Evolutionary conservation across 805 yeast genomes (phyloP).

Genomic region (Cyberlindnera sargentensis): DNA sequence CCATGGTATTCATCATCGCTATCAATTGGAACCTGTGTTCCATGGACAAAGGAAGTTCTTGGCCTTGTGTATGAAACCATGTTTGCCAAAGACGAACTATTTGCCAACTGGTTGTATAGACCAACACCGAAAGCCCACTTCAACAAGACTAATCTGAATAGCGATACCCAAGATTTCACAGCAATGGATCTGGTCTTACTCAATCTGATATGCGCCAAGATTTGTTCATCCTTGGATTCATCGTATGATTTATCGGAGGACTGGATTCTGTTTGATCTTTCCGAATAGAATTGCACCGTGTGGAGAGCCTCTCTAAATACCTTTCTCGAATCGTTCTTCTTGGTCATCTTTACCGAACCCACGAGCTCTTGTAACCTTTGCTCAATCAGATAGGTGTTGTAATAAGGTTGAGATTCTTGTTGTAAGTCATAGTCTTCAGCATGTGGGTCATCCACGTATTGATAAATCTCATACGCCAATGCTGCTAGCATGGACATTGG

Average conservation of each 20-base stretch:
- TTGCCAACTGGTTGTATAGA: slow-evolving; percentile 21
- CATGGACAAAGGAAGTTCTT: slow-evolving; percentile 8
- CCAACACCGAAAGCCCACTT: slow-evolving; percentile 23
- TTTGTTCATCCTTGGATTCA: slow-evolving; percentile 17
- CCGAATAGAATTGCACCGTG: slow-evolving; percentile 37
- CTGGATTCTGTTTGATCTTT: slow-evolving; percentile 27
- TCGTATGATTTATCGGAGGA: slow-evolving; percentile 8
- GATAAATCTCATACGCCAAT: slow-evolving; percentile 19
- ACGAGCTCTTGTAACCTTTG: slow-evolving; percentile 36
- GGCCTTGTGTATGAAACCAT: slow-evolving; percentile 18
- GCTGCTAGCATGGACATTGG: slow-evolving; percentile 23
- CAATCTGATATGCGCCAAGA: slow-evolving; percentile 20
- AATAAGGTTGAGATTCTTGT: slow-evolving; percentile 43
- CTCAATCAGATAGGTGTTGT: slow-evolving; percentile 42
- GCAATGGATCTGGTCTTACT: slow-evolving; percentile 23
- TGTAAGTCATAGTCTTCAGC: slow-evolving; percentile 36
- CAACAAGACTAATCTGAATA: slow-evolving; percentile 21
- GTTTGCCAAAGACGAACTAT: slow-evolving; percentile 12
- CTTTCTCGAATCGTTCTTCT: slow-evolving; percentile 53
- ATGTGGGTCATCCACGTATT: slow-evolving; percentile 34
- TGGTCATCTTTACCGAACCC: slow-evolving; percentile 45
- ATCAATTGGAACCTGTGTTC: slow-evolving; percentile 6
- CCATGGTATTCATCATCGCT: slow-evolving; percentile 10
- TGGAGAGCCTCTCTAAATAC: slow-evolving; percentile 50
- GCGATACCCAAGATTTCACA: slow-evolving; percentile 24